These are phyloP conservation scores for Abrus pulchellus DNA, from an alignment of 306 rosid species.

Conservation along the genomic window DNA sequence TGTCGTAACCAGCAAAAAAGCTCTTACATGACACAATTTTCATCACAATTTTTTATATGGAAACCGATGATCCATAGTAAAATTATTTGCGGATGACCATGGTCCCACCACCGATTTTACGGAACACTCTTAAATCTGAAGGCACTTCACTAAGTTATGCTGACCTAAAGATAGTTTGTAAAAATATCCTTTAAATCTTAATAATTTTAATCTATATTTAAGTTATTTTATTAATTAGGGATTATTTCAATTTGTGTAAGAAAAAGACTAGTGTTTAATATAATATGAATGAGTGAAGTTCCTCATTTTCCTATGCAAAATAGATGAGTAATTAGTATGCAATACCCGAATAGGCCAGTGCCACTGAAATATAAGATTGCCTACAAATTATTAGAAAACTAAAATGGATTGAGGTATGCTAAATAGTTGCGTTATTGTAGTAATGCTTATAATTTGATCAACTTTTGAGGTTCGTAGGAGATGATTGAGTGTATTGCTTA, in stretches of 20 bases:
- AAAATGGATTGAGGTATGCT: too few relatives aligned
- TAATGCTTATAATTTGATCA: too few relatives aligned
- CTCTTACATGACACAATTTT: neutral
- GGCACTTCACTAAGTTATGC: neutral
- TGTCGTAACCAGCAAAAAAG: neutral
- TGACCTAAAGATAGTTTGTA: neutral
- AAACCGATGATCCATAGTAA: neutral
- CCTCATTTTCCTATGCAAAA: too few relatives aligned
- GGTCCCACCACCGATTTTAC: neutral
- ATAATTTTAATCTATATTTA: neutral
- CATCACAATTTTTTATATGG: neutral
- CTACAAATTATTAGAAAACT: neutral
- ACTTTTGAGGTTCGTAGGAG: too few relatives aligned
- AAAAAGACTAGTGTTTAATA: neutral
- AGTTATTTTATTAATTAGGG: neutral
- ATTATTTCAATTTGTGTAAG: neutral
- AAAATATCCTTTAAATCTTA: neutral
- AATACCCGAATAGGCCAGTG: neutral
- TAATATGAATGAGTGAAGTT: neutral
- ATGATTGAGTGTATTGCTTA: too few relatives aligned
- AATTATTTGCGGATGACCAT: neutral
- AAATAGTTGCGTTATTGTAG: too few relatives aligned
- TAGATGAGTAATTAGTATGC: too few relatives aligned
- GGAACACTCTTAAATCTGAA: too few relatives aligned
- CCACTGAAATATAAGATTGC: neutral